These are phyloP conservation scores for Blastobotrys serpentis DNA, from an alignment of 1,139 yeast species.

Conservation along the genomic window DNA sequence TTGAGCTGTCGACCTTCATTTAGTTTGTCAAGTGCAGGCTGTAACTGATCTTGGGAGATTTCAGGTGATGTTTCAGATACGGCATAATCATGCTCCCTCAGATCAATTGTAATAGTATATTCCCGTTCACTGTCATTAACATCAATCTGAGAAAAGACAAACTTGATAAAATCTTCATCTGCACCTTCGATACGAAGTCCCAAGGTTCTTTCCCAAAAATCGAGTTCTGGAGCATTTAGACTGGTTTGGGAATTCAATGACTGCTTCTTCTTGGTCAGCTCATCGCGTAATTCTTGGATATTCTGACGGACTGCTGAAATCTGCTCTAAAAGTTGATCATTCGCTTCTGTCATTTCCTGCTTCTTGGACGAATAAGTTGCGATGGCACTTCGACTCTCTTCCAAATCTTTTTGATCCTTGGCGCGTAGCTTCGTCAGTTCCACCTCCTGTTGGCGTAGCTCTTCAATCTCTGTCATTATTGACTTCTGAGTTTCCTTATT, in stretches of 20 bases:
- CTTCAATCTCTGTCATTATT: conserved; percentile 29
- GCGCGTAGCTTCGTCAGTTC: conserved; percentile 28
- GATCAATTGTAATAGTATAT: conserved; percentile 32
- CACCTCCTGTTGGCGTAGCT: conserved; percentile 24
- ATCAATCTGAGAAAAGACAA: conserved; percentile 34
- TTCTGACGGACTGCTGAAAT: conserved; percentile 22
- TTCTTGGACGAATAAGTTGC: conserved; percentile 26
- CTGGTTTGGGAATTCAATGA: conserved; percentile 29
- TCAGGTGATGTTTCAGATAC: conserved; percentile 23
- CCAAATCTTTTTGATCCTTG: conserved; percentile 28
- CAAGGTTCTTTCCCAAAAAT: conserved; percentile 33
- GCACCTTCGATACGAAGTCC: conserved; percentile 35
- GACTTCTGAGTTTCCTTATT: conserved; percentile 28
- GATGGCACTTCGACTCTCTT: conserved; percentile 26
- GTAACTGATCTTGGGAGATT: conserved; percentile 20
- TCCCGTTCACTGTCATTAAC: conserved; percentile 28
- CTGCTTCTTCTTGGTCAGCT: conserved; percentile 25
- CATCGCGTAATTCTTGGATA: conserved; percentile 21
- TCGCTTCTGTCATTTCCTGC: conserved; percentile 25
- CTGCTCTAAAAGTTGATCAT: conserved; percentile 21
- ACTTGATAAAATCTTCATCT: conserved; percentile 31
- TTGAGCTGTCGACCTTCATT: conserved; percentile 26
- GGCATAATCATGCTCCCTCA: conserved; percentile 30
- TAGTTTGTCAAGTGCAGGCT: conserved; percentile 20
- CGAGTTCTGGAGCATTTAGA: conserved; percentile 33